phyloP scores from a whole-genome alignment of 192 early-diverging fungal species.

The Borealophlyctis nickersoniae region DNA sequence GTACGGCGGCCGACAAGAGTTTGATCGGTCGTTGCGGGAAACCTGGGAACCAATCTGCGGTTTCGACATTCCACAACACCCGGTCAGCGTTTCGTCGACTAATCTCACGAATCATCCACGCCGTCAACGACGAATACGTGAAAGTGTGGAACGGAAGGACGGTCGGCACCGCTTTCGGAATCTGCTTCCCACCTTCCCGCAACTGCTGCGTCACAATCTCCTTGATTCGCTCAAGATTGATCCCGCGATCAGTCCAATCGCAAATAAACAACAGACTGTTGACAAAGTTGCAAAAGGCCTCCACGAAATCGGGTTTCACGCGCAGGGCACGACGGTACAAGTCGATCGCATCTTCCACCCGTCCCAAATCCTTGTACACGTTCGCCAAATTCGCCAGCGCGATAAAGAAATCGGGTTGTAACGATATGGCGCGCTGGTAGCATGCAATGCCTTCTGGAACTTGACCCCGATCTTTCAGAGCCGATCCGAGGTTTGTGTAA shows the following conservation, averaged over 20 bases:
- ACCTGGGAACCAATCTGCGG: slow-evolving; percentile 56
- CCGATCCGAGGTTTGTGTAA: slow-evolving; percentile 90
- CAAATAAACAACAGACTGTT: slow-evolving; percentile 86
- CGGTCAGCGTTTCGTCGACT: slow-evolving; percentile 82
- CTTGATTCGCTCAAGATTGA: slow-evolving; percentile 67
- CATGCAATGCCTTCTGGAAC: slow-evolving; percentile 78
- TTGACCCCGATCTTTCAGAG: slow-evolving; percentile 86
- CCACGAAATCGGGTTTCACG: slow-evolving; percentile 85
- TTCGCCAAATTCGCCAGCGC: slow-evolving; percentile 92
- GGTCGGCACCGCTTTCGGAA: slow-evolving; percentile 69
- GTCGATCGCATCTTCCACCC: slow-evolving; percentile 82
- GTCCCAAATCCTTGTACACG: slow-evolving; percentile 86
- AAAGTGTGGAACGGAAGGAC: slow-evolving; percentile 95
- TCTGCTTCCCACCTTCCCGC: slow-evolving; percentile 50
- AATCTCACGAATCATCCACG: slow-evolving; percentile 81
- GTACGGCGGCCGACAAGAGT: slow-evolving; percentile 28
- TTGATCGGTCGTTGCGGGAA: slow-evolving; percentile 49
- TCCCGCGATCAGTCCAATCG: slow-evolving; percentile 81
- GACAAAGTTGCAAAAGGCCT: slow-evolving; percentile 87
- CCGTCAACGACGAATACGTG: slow-evolving; percentile 75
- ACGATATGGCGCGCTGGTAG: slow-evolving; percentile 86
- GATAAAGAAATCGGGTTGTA: slow-evolving; percentile 84
- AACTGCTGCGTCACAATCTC: slow-evolving; percentile 80
- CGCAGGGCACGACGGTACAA: slow-evolving; percentile 82
- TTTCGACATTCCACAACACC: slow-evolving; percentile 68